These are phyloP conservation scores for Escallonia herrerae DNA, from an alignment of 129 eudicot genomes.

Conservation along the genomic window DNA sequence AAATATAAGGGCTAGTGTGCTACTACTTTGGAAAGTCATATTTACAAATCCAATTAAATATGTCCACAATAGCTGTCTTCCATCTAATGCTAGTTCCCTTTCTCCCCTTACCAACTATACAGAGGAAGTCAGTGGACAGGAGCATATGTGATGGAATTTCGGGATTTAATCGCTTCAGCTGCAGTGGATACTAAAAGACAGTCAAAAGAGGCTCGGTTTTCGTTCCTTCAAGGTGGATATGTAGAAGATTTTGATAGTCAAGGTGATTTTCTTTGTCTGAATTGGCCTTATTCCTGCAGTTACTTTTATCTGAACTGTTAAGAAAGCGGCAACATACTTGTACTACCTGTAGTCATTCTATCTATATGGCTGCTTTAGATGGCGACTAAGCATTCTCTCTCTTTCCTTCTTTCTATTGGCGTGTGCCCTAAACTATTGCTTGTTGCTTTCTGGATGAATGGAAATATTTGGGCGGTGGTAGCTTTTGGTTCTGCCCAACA, in stretches of 20 bases:
- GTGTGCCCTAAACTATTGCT: too few species aligned
- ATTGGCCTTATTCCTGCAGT: conserved; percentile 7
- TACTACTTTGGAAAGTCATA: too few species aligned
- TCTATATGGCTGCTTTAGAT: too few species aligned
- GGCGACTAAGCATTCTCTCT: too few species aligned
- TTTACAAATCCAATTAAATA: background rate
- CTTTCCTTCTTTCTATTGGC: too few species aligned
- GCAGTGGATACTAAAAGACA: conserved; percentile 19
- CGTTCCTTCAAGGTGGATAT: conserved; percentile 80
- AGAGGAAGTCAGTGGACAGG: conserved; percentile 98
- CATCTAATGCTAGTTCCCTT: background rate
- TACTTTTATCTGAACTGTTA: too few species aligned
- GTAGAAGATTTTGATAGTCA: conserved; percentile 62
- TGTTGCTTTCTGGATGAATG: too few species aligned
- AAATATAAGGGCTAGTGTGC: too few species aligned
- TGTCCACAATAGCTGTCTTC: background rate
- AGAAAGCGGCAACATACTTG: too few species aligned
- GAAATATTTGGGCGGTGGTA: too few species aligned
- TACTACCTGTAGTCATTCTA: too few species aligned
- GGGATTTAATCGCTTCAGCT: conserved; percentile 44
- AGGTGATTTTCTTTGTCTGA: conserved; percentile 37
- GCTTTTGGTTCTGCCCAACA: too few species aligned
- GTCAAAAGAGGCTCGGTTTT: conserved; percentile 70
- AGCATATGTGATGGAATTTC: conserved; percentile 62
- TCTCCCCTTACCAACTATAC: conserved; percentile 6